Percentiles rank a stretch among this genome's conserved stretches.
Conservation (phyloP, 2,329 filamentous ascomycete genomes). For the Leptographium radiaticola region DNA sequence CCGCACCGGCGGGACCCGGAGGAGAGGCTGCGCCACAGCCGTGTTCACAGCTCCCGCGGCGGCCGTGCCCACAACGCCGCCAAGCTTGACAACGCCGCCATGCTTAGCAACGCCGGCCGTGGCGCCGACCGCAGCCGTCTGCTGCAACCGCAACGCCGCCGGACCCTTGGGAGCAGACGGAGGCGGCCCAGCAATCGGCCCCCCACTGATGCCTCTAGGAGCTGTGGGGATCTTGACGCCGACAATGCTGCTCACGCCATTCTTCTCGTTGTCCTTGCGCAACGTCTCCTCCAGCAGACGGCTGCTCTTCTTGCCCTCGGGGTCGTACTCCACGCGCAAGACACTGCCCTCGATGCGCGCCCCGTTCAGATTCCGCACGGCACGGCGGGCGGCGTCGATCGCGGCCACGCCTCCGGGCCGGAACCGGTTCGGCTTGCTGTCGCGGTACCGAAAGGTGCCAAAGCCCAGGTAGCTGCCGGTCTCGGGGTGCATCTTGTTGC, state of each 20-base stretch:
- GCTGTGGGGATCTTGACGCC: constrained; percentile 18
- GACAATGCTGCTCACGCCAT: constrained; percentile 3
- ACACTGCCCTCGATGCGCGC: constrained; percentile 65
- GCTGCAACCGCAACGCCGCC: constrained; percentile 35
- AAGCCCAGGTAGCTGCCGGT: constrained; percentile 92
- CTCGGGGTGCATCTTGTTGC: constrained; percentile 88
- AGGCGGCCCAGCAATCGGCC: constrained; percentile 44
- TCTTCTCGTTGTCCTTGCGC: constrained; percentile 51
- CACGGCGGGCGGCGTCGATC: constrained; percentile 67
- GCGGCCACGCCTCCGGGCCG: constrained; percentile 48
- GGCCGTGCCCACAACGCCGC: neutral
- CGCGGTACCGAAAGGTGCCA: constrained; percentile 80
- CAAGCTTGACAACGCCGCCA: neutral
- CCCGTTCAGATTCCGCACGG: constrained; percentile 63
- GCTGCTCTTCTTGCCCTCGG: constrained; percentile 71
- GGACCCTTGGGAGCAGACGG: constrained; percentile 82
- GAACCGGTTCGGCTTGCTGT: constrained; percentile 44
- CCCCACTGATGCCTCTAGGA: constrained; percentile 21
- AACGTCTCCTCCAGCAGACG: constrained; percentile 65
- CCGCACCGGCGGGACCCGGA: constrained; percentile 19
- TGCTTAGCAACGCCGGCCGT: neutral
- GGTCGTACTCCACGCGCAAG: constrained; percentile 77
- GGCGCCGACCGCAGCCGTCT: neutral
- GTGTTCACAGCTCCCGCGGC: constrained; percentile 16
- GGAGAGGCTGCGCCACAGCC: constrained; percentile 9